Base-by-base conservation (phyloP, 1,284 basidiomycete species). In the Moniliella sp. region DNA sequence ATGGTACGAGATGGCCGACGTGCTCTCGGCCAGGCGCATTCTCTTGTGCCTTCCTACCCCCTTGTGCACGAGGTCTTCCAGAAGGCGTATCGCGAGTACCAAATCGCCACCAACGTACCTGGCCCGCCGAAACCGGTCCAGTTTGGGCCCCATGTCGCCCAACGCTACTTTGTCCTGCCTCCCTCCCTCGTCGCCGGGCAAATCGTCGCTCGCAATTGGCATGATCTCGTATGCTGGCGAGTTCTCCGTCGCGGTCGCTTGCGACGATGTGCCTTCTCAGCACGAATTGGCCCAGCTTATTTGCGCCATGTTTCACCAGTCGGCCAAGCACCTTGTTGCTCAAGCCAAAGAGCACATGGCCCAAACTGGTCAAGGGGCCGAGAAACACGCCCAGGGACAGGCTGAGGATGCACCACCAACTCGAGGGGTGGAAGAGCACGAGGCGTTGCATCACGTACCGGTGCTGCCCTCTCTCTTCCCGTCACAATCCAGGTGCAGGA, bases 201-300 rank as follows among this genome's bases (percentile, higher is more conserved):
- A 55, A 36, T 44, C 53, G 15, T 52, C 48, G 26, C 43, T 58
- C 43, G 47, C 52, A 3, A 54, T 56, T 30, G 55, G 55, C 27
- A 57, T 55, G 51, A 58, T 58, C 35, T 50, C 47, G 34, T 58
- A 58, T 28, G 55, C 49, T 19, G 36, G 43, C 26, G 41, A 48
- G 34, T 58, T 58, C 28, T 50, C 47, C 15, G 41, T 58, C n/a
- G 55, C 51, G 3, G 51, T 58, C 3, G 47, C 46, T 26, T 56
- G 53, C 44, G 55, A 58, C 34, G 53, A 52, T n/a, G 51, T 52
- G 31, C 45, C 43, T 28, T 48, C 52, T 39, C 50, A 54, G 27
- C 16, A 37, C 18, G 34, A 43, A 5, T 34, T 58, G 7, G 47
- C 55, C 9, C 30, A 44, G 23, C 43, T 45, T 32, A 50, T 58